Percentiles rank a stretch among this genome's conserved stretches.
Evolutionary conservation across 2,329 filamentous ascomycete species (phyloP).

Genomic region (Dothistroma septosporum): DNA sequence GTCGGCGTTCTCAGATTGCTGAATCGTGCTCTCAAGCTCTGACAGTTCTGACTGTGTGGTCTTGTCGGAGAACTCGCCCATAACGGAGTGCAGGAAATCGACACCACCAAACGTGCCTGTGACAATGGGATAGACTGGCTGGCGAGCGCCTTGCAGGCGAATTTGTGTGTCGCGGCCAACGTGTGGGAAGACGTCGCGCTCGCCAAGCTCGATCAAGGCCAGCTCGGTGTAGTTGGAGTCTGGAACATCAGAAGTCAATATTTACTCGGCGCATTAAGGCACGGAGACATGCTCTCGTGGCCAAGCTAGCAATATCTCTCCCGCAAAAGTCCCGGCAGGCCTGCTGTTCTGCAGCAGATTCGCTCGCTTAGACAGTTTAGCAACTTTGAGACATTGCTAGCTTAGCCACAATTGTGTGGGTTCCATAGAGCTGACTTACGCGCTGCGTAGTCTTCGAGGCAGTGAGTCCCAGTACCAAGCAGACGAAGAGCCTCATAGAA

Average conservation of each 20-base stretch:
- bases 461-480: conserved; percentile 83
- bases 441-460: conserved; percentile 85
- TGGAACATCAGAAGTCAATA: no score
- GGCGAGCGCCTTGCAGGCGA: conserved; percentile 61
- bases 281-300: no score
- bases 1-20: conserved; percentile 55
- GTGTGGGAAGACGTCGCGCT: conserved; percentile 77
- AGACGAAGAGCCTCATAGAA: conserved; percentile 82
- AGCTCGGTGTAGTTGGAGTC: conserved; percentile 89
- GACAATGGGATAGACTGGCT: conserved; percentile 71
- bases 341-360: no score
- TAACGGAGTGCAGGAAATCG: conserved; percentile 75
- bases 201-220: conserved; percentile 80
- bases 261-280: no score
- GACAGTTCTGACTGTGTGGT: conserved; percentile 86
- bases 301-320: no score
- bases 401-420: no score
- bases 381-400: no score
- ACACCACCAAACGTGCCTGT: conserved; percentile 94
- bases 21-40: conserved; percentile 77
- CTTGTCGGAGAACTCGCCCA: conserved; percentile 76
- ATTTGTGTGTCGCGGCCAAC: conserved; percentile 72
- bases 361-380: no score
- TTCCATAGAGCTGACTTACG: conserved; percentile 42
- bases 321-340: no score